Evolutionary conservation across 202 grass and related monocot genomes (phyloP).

Genomic region (Bolboschoenoplectus hybrid): DNA sequence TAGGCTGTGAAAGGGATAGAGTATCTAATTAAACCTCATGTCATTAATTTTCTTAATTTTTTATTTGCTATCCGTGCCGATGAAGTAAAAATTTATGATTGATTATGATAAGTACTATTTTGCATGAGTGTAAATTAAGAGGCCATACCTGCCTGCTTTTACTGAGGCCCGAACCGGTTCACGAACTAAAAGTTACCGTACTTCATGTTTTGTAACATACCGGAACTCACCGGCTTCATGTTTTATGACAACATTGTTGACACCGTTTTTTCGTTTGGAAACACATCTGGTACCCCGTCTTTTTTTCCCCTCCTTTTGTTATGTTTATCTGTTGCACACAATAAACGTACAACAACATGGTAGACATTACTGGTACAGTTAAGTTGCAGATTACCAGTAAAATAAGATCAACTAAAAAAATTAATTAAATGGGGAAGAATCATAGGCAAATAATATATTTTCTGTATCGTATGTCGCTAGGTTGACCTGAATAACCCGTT

Average conservation of each 20-base stretch:
- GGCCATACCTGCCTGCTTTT: background rate
- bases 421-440: background rate
- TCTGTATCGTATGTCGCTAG: background rate
- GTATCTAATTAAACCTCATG: slow-evolving; percentile 13
- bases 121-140: background rate
- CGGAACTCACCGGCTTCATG: no score
- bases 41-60: background rate
- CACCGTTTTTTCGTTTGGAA: background rate
- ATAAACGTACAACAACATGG: background rate
- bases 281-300: background rate
- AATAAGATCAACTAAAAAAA: background rate
- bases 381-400: background rate
- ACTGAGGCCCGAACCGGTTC: background rate
- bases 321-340: background rate
- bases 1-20: slow-evolving; percentile 36
- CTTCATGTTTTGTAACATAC: background rate
- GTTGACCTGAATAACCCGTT: slow-evolving; percentile 7
- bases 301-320: no score
- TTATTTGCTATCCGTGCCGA: background rate
- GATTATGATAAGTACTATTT: background rate
- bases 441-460: background rate
- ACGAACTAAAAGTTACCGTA: background rate
- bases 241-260: background rate
- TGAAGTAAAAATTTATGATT: background rate
- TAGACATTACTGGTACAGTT: background rate